Evolutionary conservation across 768 basidiomycete species (phyloP).

Genomic region (Tricholoma saponaceum): DNA sequence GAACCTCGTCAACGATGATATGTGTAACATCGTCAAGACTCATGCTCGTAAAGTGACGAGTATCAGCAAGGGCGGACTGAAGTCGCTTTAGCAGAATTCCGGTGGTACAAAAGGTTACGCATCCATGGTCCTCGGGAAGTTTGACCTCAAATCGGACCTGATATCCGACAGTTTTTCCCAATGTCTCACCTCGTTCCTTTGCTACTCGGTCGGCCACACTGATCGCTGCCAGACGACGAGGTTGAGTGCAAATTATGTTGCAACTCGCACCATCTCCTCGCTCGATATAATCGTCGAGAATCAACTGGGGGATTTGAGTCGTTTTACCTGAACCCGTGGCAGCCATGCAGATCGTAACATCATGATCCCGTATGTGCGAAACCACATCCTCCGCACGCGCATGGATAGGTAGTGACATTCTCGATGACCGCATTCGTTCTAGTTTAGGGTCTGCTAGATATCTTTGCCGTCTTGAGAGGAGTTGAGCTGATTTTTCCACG

Average conservation of each 20-base stretch:
- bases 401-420: slow-evolving; percentile 72
- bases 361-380: slow-evolving; percentile 64
- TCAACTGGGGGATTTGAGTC: slow-evolving; percentile 90
- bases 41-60: slow-evolving; percentile 25
- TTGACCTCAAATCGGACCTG: slow-evolving; percentile 89
- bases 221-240: slow-evolving; percentile 86
- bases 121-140: slow-evolving; percentile 74
- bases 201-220: slow-evolving; percentile 90
- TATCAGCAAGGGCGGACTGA: slow-evolving; percentile 64
- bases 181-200: slow-evolving; percentile 72
- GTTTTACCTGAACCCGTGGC: slow-evolving; percentile 93
- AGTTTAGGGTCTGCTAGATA: slow-evolving; percentile 61
- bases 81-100: slow-evolving; percentile 86
- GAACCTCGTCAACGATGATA: slow-evolving; percentile 92
- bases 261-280: slow-evolving; percentile 77
- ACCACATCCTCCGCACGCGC: slow-evolving; percentile 64
- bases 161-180: slow-evolving; percentile 80
- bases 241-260: slow-evolving; percentile 92
- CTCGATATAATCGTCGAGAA: slow-evolving; percentile 80
- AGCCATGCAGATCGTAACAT: slow-evolving; percentile 88
- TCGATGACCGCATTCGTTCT: slow-evolving; percentile 62
- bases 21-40: slow-evolving; percentile 80
- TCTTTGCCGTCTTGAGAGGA: slow-evolving; percentile 47
- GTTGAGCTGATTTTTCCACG: slow-evolving; percentile 50
- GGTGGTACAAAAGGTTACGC: slow-evolving; percentile 89